phyloP scores from a whole-genome alignment of 805 yeast genomes.

The Brettanomyces naardenensis region DNA sequence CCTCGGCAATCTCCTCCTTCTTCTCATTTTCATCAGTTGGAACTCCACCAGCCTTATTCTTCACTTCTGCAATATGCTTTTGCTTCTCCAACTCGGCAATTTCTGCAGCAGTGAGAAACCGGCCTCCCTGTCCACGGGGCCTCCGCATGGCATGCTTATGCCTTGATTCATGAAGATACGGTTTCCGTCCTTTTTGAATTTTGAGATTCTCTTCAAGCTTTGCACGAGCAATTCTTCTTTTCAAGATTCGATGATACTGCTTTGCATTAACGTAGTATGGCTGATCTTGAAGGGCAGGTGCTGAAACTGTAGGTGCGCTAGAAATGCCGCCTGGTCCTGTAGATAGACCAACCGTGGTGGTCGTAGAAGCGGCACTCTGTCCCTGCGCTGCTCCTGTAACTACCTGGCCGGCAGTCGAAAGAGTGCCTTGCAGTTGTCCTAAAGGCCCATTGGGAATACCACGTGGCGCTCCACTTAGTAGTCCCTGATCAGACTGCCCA shows the following conservation, averaged over 20 bases:
- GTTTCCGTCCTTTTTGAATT: conserved; percentile 83
- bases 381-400: neutral
- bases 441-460: neutral
- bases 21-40: no score
- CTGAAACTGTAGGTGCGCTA: neutral
- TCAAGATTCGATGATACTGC: conserved; percentile 90
- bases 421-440: neutral
- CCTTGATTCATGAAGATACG: conserved; percentile 92
- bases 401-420: neutral
- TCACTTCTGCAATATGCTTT: conserved; percentile 23
- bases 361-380: neutral
- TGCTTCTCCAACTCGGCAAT: conserved; percentile 57
- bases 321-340: neutral
- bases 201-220: conserved; percentile 82
- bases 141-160: conserved; percentile 99
- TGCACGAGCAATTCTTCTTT: conserved; percentile 90
- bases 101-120: conserved; percentile 92
- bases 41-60: no score
- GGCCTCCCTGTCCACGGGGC: conserved; percentile 98
- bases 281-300: conserved; percentile 43
- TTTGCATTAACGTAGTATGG: conserved; percentile 97
- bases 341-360: neutral
- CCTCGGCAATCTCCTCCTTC: no score
- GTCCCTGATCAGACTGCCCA: neutral
- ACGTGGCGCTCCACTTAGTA: neutral